Base-by-base conservation (phyloP, 176 grass and related monocot species). In the Raddia guianensis region DNA sequence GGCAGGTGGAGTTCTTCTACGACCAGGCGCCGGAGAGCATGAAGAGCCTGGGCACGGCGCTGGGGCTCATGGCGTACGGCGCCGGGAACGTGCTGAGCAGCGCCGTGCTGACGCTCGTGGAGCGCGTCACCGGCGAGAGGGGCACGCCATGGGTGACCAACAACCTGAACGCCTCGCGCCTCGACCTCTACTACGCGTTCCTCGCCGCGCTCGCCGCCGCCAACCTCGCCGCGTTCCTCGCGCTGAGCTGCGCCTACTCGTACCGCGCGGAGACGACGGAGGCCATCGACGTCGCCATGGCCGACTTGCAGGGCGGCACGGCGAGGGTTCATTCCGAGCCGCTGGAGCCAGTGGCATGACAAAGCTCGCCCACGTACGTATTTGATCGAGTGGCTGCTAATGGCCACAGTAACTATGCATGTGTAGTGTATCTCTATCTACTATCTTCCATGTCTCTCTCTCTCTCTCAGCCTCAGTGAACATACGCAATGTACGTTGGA, bases 1-100 rank as follows among this genome's bases (percentile, higher is more conserved):
- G 89, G 0, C 70, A 73, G 79, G 80, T 90, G 15, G 94, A 97
- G 75, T 94, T 97, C 69, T 97, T 97, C 87, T 97, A 94, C 67
- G 91, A 97, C 86, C 91, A 97, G 91, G 83, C 94, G 13, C 94
- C 94, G 7, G 91, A 91, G 32, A 91, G 90, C 86, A 93, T 95
- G 92, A 98, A 95, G 81, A 95, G 92, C 70, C 87, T 98, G 6
- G 92, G 90, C 32, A 89, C 92, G 44, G 91, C 95, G 32, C 59
- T 87, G 83, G 71, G 88, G 52, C 57, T 89, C 43, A 84, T 86
- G 71, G 92, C 92, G 16, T 86, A 89, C 74, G 92, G 90, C 80
- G 68, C 77, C 8, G 92, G 95, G 1, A 95, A 81, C 85, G 74
- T 98, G 37, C 74, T 98, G 13, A 98, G 92, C 84, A 91, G 87